phyloP scores from a whole-genome alignment of 1,139 yeast genomes.

The Starmera stellimalicola region DNA sequence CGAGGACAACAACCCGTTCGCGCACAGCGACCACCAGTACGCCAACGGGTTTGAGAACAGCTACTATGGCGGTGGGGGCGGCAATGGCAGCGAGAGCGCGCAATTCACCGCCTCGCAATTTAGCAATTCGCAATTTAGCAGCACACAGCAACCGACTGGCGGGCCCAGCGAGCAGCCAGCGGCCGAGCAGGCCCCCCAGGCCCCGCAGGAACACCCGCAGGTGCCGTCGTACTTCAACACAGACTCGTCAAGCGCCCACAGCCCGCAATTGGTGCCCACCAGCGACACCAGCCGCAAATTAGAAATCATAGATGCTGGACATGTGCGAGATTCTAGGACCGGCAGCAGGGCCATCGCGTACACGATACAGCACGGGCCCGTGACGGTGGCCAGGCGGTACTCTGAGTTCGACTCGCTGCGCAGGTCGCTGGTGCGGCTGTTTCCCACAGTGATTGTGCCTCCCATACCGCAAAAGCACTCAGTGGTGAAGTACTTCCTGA shows the following conservation, averaged over 20 bases:
- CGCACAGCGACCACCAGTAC: constrained; percentile 26
- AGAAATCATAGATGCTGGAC: constrained; percentile 8
- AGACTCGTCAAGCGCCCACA: constrained; percentile 1
- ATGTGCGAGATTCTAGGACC: constrained; percentile 24
- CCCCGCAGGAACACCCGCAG: too few relatives aligned
- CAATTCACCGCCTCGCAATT: too few relatives aligned
- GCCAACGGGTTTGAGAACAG: constrained; percentile 21
- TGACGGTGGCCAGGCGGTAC: constrained; percentile 70
- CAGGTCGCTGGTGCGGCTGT: constrained; percentile 55
- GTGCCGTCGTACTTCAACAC: not conserved
- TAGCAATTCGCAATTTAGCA: too few relatives aligned
- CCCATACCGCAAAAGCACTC: constrained; percentile 94
- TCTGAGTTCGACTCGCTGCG: constrained; percentile 86
- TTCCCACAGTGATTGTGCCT: constrained; percentile 79
- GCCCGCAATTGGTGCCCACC: not conserved
- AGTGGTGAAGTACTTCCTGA: constrained; percentile 30
- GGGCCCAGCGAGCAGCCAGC: too few relatives aligned
- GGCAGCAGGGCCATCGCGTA: constrained; percentile 61
- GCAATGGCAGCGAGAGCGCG: not conserved
- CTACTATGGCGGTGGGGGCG: constrained; percentile 1
- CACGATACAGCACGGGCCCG: constrained; percentile 53
- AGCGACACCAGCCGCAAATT: not conserved
- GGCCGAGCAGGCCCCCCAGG: too few relatives aligned
- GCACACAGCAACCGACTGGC: too few relatives aligned
- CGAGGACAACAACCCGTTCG: constrained; percentile 35